A percentile compares a stretch with the other conserved stretches of the same genome.
phyloP scores from a whole-genome alignment of 495 filamentous ascomycete species.

The Podospora pseudopauciseta region DNA sequence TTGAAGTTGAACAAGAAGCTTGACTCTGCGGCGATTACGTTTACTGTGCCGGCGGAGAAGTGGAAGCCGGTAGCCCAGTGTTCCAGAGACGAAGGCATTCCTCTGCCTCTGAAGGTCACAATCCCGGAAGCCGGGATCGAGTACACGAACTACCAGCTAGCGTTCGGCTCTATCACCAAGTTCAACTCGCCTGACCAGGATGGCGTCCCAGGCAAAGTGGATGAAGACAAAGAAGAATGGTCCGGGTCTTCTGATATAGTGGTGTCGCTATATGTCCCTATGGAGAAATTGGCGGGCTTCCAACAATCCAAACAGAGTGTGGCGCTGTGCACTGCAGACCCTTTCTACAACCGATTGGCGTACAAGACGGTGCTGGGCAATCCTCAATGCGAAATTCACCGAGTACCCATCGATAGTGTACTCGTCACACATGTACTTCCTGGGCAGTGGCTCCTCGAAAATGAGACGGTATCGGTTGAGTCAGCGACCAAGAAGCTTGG shows the following conservation, averaged over 20 bases:
- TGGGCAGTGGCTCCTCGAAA: not conserved
- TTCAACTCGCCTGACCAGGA: constrained; percentile 25
- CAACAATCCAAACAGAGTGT: constrained; percentile 21
- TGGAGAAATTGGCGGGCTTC: constrained; percentile 29
- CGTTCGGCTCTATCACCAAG: constrained; percentile 32
- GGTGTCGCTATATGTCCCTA: constrained; percentile 39
- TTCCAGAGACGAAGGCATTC: not conserved
- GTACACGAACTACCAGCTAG: constrained; percentile 26
- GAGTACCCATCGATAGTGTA: not conserved
- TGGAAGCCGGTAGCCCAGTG: constrained; percentile 1
- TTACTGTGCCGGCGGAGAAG: not conserved
- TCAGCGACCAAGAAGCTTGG: not conserved
- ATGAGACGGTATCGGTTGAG: not conserved
- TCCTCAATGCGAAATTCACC: not conserved
- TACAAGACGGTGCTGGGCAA: not conserved
- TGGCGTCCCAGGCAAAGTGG: constrained; percentile 20
- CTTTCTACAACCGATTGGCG: constrained; percentile 9
- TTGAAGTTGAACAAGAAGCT: not conserved
- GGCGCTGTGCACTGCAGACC: not conserved
- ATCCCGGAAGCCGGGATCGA: not conserved
- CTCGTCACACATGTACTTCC: not conserved
- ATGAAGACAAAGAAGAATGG: constrained; percentile 30
- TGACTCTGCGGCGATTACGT: not conserved
- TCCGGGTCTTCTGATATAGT: constrained; percentile 37
- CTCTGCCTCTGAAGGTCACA: constrained; percentile 19